Evolutionary conservation across 257 asterid species (phyloP).

Genomic region (Solanum paucissectum): DNA sequence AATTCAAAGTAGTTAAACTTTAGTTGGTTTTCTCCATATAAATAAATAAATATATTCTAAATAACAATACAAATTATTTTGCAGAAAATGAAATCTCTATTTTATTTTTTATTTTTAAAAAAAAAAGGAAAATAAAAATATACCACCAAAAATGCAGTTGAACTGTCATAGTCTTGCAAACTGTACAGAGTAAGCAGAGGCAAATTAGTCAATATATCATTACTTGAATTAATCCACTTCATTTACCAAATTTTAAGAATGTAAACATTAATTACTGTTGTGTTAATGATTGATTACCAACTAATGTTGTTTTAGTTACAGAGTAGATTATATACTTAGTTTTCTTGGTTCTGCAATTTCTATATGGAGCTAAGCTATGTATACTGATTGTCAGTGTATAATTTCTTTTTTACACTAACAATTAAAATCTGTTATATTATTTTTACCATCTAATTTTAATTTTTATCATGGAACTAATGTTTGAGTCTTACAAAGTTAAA

Average conservation of each 20-base stretch:
- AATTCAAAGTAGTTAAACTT: neutral
- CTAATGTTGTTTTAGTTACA: neutral
- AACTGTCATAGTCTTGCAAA: neutral
- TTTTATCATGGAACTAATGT: neutral
- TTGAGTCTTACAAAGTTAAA: neutral
- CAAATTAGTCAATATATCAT: neutral
- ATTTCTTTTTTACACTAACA: neutral
- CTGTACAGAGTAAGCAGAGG: neutral
- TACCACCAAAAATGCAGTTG: neutral
- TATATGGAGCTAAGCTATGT: neutral
- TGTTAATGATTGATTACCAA: neutral
- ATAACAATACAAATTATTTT: neutral
- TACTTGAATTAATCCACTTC: neutral
- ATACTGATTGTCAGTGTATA: neutral
- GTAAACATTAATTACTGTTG: neutral
- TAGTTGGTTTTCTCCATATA: neutral
- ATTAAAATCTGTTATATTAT: neutral
- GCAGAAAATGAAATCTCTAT: neutral
- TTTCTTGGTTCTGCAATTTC: neutral
- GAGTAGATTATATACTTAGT: neutral
- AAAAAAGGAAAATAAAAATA: neutral
- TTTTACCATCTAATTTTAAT: neutral
- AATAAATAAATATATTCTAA: too few species aligned
- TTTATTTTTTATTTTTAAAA: too few species aligned
- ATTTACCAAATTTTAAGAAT: neutral